Percentiles rank a stretch among this genome's conserved stretches.
phyloP scores from a whole-genome alignment of 768 basidiomycete genomes.

The Terana coerulea region DNA sequence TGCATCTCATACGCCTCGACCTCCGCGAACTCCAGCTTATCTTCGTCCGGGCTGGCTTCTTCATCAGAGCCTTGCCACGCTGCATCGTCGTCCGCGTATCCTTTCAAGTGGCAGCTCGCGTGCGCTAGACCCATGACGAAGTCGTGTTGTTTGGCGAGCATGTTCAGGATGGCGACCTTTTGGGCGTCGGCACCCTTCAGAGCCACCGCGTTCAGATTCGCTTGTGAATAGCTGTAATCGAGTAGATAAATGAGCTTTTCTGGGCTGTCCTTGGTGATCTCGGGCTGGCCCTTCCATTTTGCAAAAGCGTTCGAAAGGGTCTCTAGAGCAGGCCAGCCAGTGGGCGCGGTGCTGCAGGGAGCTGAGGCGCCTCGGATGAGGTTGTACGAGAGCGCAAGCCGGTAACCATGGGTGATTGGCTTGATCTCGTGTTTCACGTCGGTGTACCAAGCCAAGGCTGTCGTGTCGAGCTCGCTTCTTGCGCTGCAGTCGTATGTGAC shows the following conservation, averaged over 20 bases:
- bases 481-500: constrained; percentile 34
- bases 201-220: constrained; percentile 24
- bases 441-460: constrained; percentile 49
- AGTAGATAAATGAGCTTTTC: constrained; percentile 30
- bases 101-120: constrained; percentile 26
- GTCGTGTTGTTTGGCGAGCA: constrained; percentile 30
- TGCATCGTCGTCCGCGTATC: constrained; percentile 10
- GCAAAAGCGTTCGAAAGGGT: constrained; percentile 31
- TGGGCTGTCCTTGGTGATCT: constrained; percentile 19
- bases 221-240: constrained; percentile 31
- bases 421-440: constrained; percentile 50
- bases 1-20: constrained; percentile 9
- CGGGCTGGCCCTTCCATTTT: constrained; percentile 36
- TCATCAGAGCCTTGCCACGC: neutral
- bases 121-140: constrained; percentile 36
- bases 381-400: constrained; percentile 49
- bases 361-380: constrained; percentile 34
- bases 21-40: constrained; percentile 11
- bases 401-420: constrained; percentile 44
- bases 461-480: constrained; percentile 30
- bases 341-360: constrained; percentile 29
- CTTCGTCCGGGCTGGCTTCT: neutral
- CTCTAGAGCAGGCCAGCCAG: constrained; percentile 16
- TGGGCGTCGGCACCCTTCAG: constrained; percentile 40
- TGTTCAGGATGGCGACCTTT: constrained; percentile 27